Base-by-base conservation (phyloP, 139 green algal species). In the Asterochloris erici region DNA sequence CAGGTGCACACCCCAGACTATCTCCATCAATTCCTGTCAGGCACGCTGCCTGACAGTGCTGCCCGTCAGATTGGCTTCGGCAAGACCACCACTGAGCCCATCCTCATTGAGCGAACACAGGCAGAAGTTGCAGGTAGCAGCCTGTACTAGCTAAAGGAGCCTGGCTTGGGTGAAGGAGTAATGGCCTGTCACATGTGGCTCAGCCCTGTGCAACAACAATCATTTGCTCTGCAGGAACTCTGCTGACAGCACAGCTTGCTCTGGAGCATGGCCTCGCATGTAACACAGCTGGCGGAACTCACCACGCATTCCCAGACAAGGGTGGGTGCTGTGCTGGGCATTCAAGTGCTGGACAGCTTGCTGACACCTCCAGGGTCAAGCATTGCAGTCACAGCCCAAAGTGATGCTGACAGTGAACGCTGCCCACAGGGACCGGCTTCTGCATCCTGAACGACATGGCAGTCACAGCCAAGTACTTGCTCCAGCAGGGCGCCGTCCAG, bases 371-470 rank as follows among this genome's bases (percentile, higher is more conserved):
- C 38, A 54, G 6, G 38, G 38, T 54, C 38, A 54, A 54, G 38
- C 38, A 54, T 2, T 54, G 38, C 38, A 54, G 2, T 54, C 6
- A 54, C 38, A 54, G 38, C 38, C 38, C 38, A 2, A 54, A 54
- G 2, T 54, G 2, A 2, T 54, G 38, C 38, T 54, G 38, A 54
- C 38, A 2, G 38, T 54, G 6, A 54, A 54, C 6, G 38, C 38
- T 64, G 38, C 85, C 82, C 24, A 79, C 73, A 62, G 95, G 95
- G 23, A 91, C 88, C 13, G 95, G 95, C 63, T 97, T 94, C 85
- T 98, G 94, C 86, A 96, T 97, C 61, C 61, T 98, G 54, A 97
- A 98, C 71, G 95, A 98, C 85, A 75, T 98, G 60, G 94, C 91
- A 0, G 83, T 97, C 16, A 95, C 93, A 0, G 84, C 90, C 2